A percentile compares a stretch with the other conserved stretches of the same genome.
These are phyloP conservation scores for Acanthamoeba rhysodes DNA, from an alignment of 208 protist genomes.

Conservation along the genomic window DNA sequence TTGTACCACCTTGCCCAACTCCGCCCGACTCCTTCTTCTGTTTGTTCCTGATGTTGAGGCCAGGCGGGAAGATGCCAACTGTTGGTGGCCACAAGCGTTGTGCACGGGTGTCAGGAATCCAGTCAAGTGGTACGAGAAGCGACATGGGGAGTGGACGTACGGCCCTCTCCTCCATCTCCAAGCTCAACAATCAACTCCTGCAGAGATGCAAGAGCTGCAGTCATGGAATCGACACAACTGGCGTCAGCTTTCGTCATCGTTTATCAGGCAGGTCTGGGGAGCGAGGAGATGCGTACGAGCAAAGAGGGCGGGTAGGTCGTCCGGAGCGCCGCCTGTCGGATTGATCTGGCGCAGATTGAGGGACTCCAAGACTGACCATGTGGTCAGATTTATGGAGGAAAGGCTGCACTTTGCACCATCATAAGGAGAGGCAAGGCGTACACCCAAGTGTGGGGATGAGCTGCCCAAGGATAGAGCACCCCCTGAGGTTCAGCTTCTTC, in stretches of 20 bases:
- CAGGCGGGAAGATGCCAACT: too few relatives aligned
- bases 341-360: not conserved
- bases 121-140: not conserved
- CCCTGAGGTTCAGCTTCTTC: conserved; percentile 1
- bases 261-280: not conserved
- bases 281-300: not conserved
- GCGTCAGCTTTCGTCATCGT: too few relatives aligned
- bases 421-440: not conserved
- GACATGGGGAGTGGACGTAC: too few relatives aligned
- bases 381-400: not conserved
- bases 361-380: not conserved
- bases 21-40: too few relatives aligned
- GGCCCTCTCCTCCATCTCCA: not conserved
- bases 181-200: not conserved
- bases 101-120: not conserved
- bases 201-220: not conserved
- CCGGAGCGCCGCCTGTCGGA: not conserved
- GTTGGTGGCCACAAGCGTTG: not conserved
- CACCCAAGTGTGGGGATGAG: not conserved
- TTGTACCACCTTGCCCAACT: too few relatives aligned
- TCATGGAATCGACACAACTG: too few relatives aligned
- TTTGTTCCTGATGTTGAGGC: too few relatives aligned
- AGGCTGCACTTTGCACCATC: too few relatives aligned
- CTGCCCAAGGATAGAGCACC: not conserved
- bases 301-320: not conserved